These are phyloP conservation scores for Aspergillus sp. DNA, from an alignment of 2,329 filamentous ascomycete species.

Conservation along the genomic window DNA sequence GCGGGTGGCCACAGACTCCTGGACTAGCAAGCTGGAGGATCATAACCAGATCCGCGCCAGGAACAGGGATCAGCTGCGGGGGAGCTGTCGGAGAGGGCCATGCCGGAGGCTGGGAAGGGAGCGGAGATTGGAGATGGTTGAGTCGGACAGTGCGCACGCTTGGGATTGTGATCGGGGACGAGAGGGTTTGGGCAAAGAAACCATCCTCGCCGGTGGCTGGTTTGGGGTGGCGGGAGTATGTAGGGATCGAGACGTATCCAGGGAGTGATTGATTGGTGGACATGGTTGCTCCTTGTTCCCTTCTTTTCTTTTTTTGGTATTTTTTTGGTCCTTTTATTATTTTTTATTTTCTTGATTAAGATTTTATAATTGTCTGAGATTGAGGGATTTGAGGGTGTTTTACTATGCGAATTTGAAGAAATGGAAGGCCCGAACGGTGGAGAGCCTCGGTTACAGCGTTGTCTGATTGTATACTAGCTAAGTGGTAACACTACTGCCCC, in stretches of 20 bases:
- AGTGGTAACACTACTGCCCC: no score
- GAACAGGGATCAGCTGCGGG: constrained; percentile 15
- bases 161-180: constrained; percentile 3
- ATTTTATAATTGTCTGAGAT: not conserved
- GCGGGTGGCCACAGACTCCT: constrained; percentile 13
- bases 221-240: constrained; percentile 42
- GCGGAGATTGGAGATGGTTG: constrained; percentile 16
- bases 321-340: not conserved
- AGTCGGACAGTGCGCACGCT: constrained; percentile 39
- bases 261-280: not conserved
- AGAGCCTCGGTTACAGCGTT: not conserved
- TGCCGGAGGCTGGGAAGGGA: constrained; percentile 19
- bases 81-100: constrained; percentile 26
- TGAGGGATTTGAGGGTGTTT: not conserved
- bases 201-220: constrained; percentile 43
- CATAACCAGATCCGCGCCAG: constrained; percentile 13
- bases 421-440: not conserved
- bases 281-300: not conserved
- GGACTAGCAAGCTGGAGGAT: constrained; percentile 10
- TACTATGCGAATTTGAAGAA: no score
- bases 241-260: constrained; percentile 37
- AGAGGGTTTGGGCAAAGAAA: constrained; percentile 38
- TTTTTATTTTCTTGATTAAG: not conserved
- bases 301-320: not conserved
- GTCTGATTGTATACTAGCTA: not conserved